A percentile compares a stretch with the other conserved stretches of the same genome.
These are phyloP conservation scores for Sindora glabra DNA, from an alignment of 306 rosid species.

Conservation along the genomic window DNA sequence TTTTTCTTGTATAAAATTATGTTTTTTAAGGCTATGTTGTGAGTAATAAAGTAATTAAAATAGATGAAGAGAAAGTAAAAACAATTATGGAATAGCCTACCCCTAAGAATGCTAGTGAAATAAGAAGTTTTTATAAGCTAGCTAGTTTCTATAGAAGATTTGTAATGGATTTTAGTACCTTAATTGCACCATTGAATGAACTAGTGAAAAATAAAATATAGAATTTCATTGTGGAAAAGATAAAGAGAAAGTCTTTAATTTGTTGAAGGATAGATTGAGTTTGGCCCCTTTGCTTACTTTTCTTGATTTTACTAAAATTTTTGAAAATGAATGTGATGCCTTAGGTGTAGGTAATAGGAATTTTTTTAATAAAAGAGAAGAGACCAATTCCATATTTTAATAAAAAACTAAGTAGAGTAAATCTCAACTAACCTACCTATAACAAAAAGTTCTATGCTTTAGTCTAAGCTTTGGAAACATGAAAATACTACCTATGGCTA, in stretches of 20 bases:
- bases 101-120: not conserved
- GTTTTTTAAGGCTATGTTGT: not conserved
- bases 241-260: not conserved
- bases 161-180: not conserved
- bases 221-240: not conserved
- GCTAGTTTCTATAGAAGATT: not conserved
- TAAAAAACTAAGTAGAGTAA: not conserved
- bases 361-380: not conserved
- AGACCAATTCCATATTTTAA: not conserved
- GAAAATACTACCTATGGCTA: too few relatives aligned
- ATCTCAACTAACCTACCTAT: not conserved
- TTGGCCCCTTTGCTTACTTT: too few relatives aligned
- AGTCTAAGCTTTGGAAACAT: too few relatives aligned
- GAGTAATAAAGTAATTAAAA: not conserved
- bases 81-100: not conserved
- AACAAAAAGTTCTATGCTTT: not conserved
- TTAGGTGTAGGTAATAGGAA: not conserved
- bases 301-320: too few relatives aligned
- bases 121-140: not conserved
- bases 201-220: not conserved
- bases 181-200: not conserved
- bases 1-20: not conserved
- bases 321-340: too few relatives aligned
- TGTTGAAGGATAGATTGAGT: too few relatives aligned
- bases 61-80: not conserved